A percentile compares a stretch with the other conserved stretches of the same genome.
phyloP scores from a whole-genome alignment of 306 rosid species.

The Vachellia pachyceras region DNA sequence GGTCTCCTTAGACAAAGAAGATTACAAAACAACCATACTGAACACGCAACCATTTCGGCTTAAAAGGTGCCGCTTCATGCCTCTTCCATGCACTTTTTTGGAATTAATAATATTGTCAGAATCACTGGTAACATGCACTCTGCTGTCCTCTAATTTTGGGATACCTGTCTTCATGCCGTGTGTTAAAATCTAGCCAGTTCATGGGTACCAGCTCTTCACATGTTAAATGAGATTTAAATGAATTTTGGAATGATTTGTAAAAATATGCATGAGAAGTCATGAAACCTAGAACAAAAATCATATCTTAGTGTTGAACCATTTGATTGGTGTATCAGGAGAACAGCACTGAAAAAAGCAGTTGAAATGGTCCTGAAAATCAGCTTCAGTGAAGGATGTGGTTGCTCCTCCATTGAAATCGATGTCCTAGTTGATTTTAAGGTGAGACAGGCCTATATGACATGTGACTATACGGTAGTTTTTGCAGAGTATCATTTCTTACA shows the following conservation, averaged over 20 bases:
- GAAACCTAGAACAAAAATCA: constrained; percentile 17
- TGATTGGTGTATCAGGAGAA: constrained; percentile 70
- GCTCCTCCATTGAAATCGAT: constrained; percentile 68
- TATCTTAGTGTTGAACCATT: constrained; percentile 14
- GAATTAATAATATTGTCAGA: neutral
- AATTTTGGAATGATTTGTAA: constrained; percentile 4
- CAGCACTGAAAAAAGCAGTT: constrained; percentile 64
- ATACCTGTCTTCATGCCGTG: neutral
- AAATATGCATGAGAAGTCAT: constrained; percentile 3
- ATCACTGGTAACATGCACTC: neutral
- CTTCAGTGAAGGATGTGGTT: constrained; percentile 90
- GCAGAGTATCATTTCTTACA: neutral
- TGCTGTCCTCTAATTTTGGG: neutral
- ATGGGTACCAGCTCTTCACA: neutral
- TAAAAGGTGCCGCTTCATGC: constrained; percentile 43
- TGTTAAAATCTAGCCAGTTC: neutral
- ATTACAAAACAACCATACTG: constrained; percentile 55
- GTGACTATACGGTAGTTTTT: neutral
- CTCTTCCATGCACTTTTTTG: neutral
- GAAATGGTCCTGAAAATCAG: constrained; percentile 85
- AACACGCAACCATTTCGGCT: constrained; percentile 58
- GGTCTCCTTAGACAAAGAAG: constrained; percentile 59
- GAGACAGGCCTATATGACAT: neutral
- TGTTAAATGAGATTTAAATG: constrained; percentile 26
- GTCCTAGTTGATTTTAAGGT: constrained; percentile 86